These are phyloP conservation scores for Penicillium pancosmium DNA, from an alignment of 495 filamentous ascomycete genomes.

Conservation along the genomic window DNA sequence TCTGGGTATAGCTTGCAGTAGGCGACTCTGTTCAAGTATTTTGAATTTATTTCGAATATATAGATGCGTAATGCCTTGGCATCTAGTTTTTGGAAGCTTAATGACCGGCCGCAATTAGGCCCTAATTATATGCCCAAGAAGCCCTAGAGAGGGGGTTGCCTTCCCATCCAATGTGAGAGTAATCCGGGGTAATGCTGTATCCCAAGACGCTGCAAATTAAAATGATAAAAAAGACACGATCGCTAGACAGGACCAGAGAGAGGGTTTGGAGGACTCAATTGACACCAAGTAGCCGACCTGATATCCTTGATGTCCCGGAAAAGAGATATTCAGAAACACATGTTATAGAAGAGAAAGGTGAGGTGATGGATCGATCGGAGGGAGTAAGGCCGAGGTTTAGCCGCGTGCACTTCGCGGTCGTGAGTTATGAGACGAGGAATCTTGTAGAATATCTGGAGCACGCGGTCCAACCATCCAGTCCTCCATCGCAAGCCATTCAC, in stretches of 20 bases:
- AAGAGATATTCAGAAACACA: slow-evolving; percentile 8
- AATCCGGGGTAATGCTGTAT: slow-evolving; percentile 18
- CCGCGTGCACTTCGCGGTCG: slow-evolving; percentile 40
- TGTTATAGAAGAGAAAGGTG: slow-evolving; percentile 7
- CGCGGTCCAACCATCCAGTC: slow-evolving; percentile 88
- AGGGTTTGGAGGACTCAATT: slow-evolving; percentile 14
- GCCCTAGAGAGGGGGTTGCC: neutral
- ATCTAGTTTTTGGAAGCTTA: slow-evolving; percentile 11
- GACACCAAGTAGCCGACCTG: slow-evolving; percentile 22
- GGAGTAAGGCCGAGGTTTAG: slow-evolving; percentile 13
- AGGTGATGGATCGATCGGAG: slow-evolving; percentile 1
- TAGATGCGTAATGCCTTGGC: slow-evolving; percentile 15
- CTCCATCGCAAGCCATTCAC: slow-evolving; percentile 89
- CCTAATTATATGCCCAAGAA: slow-evolving; percentile 4
- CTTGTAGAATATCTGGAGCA: slow-evolving; percentile 51
- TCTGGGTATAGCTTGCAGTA: neutral
- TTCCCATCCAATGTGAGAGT: slow-evolving; percentile 3
- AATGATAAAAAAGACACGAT: slow-evolving; percentile 12
- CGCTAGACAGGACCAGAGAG: slow-evolving; percentile 26
- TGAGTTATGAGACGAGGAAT: slow-evolving; percentile 46
- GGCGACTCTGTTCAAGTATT: neutral
- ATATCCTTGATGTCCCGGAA: slow-evolving; percentile 13
- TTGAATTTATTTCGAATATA: slow-evolving; percentile 1
- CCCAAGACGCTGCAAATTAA: slow-evolving; percentile 15
- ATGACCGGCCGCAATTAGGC: slow-evolving; percentile 1